Conservation (phyloP, 192 early-diverging fungal species). For the Backusella westeae region DNA sequence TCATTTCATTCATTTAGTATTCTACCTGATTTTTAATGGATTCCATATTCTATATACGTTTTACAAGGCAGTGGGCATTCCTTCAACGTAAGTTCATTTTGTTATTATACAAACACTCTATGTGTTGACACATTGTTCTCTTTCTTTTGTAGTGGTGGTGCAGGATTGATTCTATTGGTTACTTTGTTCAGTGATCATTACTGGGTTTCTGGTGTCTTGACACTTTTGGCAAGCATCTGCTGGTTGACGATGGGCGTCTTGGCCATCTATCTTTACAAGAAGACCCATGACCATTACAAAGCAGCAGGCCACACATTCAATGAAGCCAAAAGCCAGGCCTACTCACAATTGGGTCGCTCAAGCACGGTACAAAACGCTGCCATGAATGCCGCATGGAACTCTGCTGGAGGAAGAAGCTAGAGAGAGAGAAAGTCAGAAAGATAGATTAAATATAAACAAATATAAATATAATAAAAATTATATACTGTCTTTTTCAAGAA, state of each 20-base stretch:
- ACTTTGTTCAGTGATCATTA: constrained; percentile 68
- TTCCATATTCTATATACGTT: constrained; percentile 77
- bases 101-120: background rate
- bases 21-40: constrained; percentile 86
- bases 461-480: background rate
- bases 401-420: constrained; percentile 10
- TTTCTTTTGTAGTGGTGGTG: constrained; percentile 54
- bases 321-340: constrained; percentile 57
- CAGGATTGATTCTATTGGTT: constrained; percentile 79
- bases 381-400: constrained; percentile 15
- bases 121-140: background rate
- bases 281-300: constrained; percentile 66
- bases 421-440: background rate
- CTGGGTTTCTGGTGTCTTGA: constrained; percentile 60
- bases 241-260: constrained; percentile 44
- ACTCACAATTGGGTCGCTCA: constrained; percentile 30
- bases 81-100: constrained; percentile 55
- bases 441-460: background rate
- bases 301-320: constrained; percentile 68
- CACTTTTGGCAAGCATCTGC: constrained; percentile 49
- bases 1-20: constrained; percentile 39
- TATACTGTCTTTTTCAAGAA: too few relatives aligned
- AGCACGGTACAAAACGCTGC: constrained; percentile 18
- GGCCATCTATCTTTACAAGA: constrained; percentile 42
- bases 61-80: constrained; percentile 88